These are phyloP conservation scores for Ceratocystis albifundus DNA, from an alignment of 2,329 filamentous ascomycete genomes.

Conservation along the genomic window DNA sequence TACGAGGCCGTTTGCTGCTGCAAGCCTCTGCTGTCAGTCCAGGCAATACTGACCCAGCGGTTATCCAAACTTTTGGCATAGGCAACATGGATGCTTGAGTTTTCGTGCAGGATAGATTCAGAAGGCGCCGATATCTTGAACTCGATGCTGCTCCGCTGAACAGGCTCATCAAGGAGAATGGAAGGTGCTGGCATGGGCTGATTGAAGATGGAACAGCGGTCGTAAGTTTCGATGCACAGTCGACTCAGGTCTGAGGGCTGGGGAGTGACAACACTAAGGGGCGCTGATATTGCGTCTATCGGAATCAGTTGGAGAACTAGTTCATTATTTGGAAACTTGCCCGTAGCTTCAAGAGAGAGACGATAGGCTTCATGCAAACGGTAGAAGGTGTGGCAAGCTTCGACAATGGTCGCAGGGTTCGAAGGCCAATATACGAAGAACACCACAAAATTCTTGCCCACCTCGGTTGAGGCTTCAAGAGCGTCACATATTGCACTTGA, in stretches of 20 bases:
- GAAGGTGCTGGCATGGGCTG: conserved; percentile 51
- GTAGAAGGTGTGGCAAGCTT: conserved; percentile 64
- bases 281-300: conserved; percentile 52
- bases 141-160: conserved; percentile 58
- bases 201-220: conserved; percentile 52
- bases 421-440: conserved; percentile 64
- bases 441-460: conserved; percentile 55
- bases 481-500: conserved; percentile 30
- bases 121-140: conserved; percentile 64
- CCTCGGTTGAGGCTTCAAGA: conserved; percentile 33
- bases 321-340: conserved; percentile 14
- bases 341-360: background rate
- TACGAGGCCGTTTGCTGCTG: conserved; percentile 64
- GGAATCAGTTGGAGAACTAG: conserved; percentile 56
- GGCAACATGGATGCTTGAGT: conserved; percentile 67
- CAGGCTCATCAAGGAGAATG: conserved; percentile 57
- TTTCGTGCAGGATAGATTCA: conserved; percentile 62
- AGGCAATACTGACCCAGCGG: conserved; percentile 66
- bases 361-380: conserved; percentile 50
- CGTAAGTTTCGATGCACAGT: conserved; percentile 65
- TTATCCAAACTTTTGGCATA: conserved; percentile 67
- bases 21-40: conserved; percentile 66
- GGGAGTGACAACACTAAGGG: conserved; percentile 51
- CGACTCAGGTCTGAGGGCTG: conserved; percentile 47
- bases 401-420: conserved; percentile 49